Base-by-base conservation (phyloP, 2,329 filamentous ascomycete genomes). In the Colletotrichum endophyticum region DNA sequence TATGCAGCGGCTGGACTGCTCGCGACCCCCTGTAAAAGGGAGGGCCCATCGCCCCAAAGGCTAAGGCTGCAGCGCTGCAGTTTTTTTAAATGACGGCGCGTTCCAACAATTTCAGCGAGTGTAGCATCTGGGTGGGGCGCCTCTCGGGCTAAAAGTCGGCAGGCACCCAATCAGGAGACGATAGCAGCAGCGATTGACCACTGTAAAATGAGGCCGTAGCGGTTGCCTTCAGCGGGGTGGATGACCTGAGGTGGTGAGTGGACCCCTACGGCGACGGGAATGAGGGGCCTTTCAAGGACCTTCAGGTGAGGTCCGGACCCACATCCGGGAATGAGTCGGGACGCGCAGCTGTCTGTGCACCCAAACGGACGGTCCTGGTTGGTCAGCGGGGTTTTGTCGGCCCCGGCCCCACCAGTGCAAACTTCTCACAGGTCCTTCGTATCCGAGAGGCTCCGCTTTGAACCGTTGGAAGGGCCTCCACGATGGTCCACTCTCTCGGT, bases 41-140 rank as follows among this genome's bases (percentile, higher is more conserved):
- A 53, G 44, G 68, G 69, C 61, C 34, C 73, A 36, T 64, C 25
- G 57, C 27, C 27, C 39, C 30, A 56, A 30, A 39, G 36, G 59
- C 68, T 72, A 72, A 73, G 22, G 56, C 32, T 32, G 59, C 28
- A 34, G 36, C 57, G 62, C 53, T 67, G 73, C 72, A 72, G 68
- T 39, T 72, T 63, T 63, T 22, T 34, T 12, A 34, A 76, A 76
- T 73, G 44, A 73, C 59, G 70, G 73, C 64, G 73, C 44, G 59
- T 73, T 73, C 70, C 64, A 70, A 76, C 70, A 76, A 73, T 76
- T 73, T 76, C 64, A 66, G 64, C 70, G 70, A 66, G 49, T 61
- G 73, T 76, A 76, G 32, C 70, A 70, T 66, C 13, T 59, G 19
- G 22, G 66, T 73, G 70, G 74, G 66, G 16, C 44, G 4, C 13